Conservation (phyloP, 2,329 filamentous ascomycete species). For the Zymoseptoria tritici region DNA sequence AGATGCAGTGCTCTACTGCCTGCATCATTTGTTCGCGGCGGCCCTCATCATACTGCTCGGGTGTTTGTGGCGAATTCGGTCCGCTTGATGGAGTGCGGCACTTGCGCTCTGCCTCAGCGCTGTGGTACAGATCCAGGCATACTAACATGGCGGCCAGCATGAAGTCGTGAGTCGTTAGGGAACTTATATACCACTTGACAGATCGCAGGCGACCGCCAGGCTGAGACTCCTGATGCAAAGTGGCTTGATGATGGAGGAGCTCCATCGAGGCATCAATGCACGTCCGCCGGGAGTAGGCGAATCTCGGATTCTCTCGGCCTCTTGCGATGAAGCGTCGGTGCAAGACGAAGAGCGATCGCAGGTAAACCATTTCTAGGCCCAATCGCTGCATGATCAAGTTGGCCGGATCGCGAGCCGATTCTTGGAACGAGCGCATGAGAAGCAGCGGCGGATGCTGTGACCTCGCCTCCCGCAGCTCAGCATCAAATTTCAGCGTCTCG, state of each 20-base stretch:
- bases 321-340: slow-evolving; percentile 81
- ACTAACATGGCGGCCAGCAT: slow-evolving; percentile 79
- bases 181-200: slow-evolving; percentile 69
- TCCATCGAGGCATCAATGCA: slow-evolving; percentile 83
- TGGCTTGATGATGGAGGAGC: slow-evolving; percentile 68
- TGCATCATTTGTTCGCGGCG: slow-evolving; percentile 65
- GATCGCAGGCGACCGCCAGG: slow-evolving; percentile 63
- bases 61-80: slow-evolving; percentile 21
- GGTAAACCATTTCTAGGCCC: slow-evolving; percentile 74
- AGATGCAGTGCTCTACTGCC: slow-evolving; percentile 62
- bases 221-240: slow-evolving; percentile 66
- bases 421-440: slow-evolving; percentile 65
- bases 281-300: slow-evolving; percentile 72
- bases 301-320: slow-evolving; percentile 70
- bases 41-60: slow-evolving; percentile 37
- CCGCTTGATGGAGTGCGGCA: slow-evolving; percentile 24
- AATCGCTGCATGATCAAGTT: slow-evolving; percentile 71
- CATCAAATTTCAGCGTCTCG: slow-evolving; percentile 53
- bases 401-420: slow-evolving; percentile 61
- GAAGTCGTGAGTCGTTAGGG: slow-evolving; percentile 77
- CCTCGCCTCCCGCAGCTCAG: slow-evolving; percentile 48
- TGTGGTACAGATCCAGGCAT: slow-evolving; percentile 71
- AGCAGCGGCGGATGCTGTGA: slow-evolving; percentile 72
- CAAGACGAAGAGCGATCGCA: slow-evolving; percentile 81
- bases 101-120: slow-evolving; percentile 40